These are phyloP conservation scores for Diaporthe velutina DNA, from an alignment of 2,329 filamentous ascomycete genomes.

Conservation along the genomic window DNA sequence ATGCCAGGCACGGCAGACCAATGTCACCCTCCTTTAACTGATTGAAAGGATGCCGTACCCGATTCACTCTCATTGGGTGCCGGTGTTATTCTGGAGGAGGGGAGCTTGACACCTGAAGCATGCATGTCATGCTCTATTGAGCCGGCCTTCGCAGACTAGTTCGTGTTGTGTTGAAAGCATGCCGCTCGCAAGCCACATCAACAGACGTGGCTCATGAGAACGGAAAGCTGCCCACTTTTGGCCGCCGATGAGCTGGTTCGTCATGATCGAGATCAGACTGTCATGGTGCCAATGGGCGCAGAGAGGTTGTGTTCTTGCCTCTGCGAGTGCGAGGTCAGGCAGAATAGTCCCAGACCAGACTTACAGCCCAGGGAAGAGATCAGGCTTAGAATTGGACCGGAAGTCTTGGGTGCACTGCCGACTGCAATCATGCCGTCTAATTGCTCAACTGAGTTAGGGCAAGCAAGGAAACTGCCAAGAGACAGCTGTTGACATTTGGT, in stretches of 20 bases:
- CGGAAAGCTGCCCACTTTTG: background rate
- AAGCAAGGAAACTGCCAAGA: background rate
- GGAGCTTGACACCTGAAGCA: conserved; percentile 13
- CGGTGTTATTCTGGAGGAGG: background rate
- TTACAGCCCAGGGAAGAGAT: background rate
- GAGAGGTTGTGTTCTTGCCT: background rate
- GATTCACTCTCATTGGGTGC: conserved; percentile 10
- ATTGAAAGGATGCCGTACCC: conserved; percentile 26
- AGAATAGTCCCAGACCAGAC: background rate
- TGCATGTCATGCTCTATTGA: conserved; percentile 20
- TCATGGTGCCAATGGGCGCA: background rate
- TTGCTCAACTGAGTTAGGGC: background rate
- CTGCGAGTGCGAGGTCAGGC: conserved; percentile 8
- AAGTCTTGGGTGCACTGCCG: background rate
- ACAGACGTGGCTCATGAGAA: background rate
- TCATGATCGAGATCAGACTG: conserved; percentile 19
- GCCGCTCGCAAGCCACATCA: conserved; percentile 15
- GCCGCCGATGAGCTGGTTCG: conserved; percentile 18
- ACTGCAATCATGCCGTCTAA: background rate
- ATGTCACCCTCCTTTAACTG: conserved; percentile 28
- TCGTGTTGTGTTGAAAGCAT: background rate
- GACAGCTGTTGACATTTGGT: background rate
- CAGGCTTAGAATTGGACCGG: background rate
- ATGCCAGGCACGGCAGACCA: conserved; percentile 31
- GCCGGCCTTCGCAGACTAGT: background rate